phyloP scores from a whole-genome alignment of 2,329 filamentous ascomycete species.

The Botrytis paeoniae region DNA sequence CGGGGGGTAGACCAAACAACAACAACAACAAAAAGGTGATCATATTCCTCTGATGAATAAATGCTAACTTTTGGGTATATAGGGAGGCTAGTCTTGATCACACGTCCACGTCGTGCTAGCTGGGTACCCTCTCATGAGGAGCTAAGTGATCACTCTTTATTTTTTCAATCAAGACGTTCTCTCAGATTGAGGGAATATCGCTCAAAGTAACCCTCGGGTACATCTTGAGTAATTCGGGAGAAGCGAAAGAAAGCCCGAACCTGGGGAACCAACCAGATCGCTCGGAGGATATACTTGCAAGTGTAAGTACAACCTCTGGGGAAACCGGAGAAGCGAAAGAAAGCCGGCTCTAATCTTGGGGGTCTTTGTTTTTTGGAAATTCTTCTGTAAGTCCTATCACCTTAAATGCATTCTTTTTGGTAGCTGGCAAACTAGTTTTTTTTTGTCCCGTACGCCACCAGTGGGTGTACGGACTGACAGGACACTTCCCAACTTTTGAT shows the following conservation, averaged over 20 bases:
- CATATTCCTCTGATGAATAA: background rate
- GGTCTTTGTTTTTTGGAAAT: background rate
- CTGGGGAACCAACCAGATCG: background rate
- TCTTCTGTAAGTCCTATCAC: background rate
- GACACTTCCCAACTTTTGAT: too few relatives aligned
- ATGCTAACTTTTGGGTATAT: background rate
- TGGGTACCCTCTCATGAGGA: conserved; percentile 2
- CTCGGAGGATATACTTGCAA: background rate
- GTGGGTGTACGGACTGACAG: too few relatives aligned
- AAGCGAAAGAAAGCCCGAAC: conserved; percentile 1
- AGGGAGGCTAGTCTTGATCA: conserved; percentile 10
- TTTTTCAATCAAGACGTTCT: background rate
- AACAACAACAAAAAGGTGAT: background rate
- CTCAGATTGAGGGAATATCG: background rate
- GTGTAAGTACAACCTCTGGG: background rate
- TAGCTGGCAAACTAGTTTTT: background rate
- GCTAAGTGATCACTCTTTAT: conserved; percentile 4
- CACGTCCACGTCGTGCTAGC: conserved; percentile 6
- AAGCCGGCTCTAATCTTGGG: background rate
- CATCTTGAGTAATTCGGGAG: background rate
- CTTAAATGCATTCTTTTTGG: background rate
- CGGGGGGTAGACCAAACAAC: background rate
- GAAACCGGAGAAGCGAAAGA: conserved; percentile 4
- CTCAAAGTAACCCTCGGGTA: background rate
- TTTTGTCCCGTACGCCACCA: background rate